Evolutionary conservation across 2,329 filamentous ascomycete genomes (phyloP).

Genomic region (Alternaria rosae): DNA sequence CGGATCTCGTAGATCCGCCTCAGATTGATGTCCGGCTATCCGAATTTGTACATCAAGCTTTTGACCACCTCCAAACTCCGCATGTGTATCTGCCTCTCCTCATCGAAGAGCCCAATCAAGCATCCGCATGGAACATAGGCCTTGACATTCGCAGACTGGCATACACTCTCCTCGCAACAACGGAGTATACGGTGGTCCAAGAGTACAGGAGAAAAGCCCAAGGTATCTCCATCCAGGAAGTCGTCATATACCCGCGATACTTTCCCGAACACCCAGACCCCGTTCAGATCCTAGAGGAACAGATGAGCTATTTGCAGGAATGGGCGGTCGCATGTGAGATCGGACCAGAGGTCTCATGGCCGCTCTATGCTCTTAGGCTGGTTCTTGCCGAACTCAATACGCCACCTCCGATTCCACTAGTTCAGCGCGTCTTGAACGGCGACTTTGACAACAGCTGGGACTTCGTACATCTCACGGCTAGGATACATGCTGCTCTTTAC

Average conservation of each 20-base stretch:
- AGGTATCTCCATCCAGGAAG: conserved; percentile 28
- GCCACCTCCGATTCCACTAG: conserved; percentile 22
- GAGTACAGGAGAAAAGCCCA: conserved; percentile 52
- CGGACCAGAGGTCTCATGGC: conserved; percentile 28
- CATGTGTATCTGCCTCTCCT: conserved; percentile 71
- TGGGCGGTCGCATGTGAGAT: conserved; percentile 26
- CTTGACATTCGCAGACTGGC: conserved; percentile 46
- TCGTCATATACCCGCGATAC: conserved; percentile 16
- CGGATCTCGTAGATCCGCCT: conserved; percentile 20
- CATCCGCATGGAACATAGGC: conserved; percentile 54
- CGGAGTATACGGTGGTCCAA: conserved; percentile 24
- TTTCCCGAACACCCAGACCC: not conserved
- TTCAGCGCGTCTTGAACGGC: conserved; percentile 34
- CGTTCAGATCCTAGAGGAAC: conserved; percentile 23
- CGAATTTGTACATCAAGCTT: conserved; percentile 38
- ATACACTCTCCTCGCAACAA: conserved; percentile 47
- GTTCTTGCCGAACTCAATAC: conserved; percentile 31
- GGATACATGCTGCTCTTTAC: conserved; percentile 54
- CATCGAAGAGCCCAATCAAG: conserved; percentile 55
- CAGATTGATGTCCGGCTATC: conserved; percentile 44
- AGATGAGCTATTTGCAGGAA: conserved; percentile 20
- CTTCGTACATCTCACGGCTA: conserved; percentile 50
- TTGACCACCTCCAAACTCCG: conserved; percentile 23
- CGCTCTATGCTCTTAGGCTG: conserved; percentile 33
- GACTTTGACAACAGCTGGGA: conserved; percentile 48